Evolutionary conservation across 805 yeast species (phyloP), one percentile per base, ranked within the genome.

Genomic region (Wickerhamiella cacticola): DNA sequence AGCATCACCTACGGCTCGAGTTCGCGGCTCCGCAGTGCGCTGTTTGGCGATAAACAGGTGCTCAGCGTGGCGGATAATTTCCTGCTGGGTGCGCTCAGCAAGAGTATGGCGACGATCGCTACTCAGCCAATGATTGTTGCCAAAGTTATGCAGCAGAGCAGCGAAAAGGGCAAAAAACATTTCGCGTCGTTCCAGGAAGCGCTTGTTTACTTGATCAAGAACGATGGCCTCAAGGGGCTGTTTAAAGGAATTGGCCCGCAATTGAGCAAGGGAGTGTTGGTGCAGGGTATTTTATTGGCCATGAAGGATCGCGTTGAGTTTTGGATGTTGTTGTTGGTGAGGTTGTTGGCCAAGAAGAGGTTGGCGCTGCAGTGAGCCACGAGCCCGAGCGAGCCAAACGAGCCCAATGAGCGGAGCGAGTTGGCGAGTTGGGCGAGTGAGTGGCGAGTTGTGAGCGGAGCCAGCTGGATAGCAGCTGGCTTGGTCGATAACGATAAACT

Each of bases 71-170:
- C 69, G 44, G 80, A 83, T 63, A 76, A 79, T 59, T 85, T 81
- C 62, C 51, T 76, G 29, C 65, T 83, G 13, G 95, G 95, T 4
- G 84, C 87, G n/a, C 52, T 82, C 36, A 80, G 92, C 46, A 85
- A 85, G 67, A 74, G 82, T 52, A 64, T 82, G 61, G 94, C 95
- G 5, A 85, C 95, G 0, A 41, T 84, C 10, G 71, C 77, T 2
- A 84, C 95, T 0, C 94, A 84, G 66, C 95, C 95, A 2, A 68
- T 85, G 63, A 85, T 85, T 58, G 82, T 84, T 1, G 78, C 94
- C 12, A 85, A 85, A 64, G 89, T 82, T 13, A 75, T 82, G 75
- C 73, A 84, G 52, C 95, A 85, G 64, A 70, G 69, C 53, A 52
- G 54, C 22, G 53, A 56, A 10, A 63, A 64, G 50, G 61, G 59